Base-by-base conservation (phyloP, 2,329 filamentous ascomycete species). In the Ophiostoma pallidulum region DNA sequence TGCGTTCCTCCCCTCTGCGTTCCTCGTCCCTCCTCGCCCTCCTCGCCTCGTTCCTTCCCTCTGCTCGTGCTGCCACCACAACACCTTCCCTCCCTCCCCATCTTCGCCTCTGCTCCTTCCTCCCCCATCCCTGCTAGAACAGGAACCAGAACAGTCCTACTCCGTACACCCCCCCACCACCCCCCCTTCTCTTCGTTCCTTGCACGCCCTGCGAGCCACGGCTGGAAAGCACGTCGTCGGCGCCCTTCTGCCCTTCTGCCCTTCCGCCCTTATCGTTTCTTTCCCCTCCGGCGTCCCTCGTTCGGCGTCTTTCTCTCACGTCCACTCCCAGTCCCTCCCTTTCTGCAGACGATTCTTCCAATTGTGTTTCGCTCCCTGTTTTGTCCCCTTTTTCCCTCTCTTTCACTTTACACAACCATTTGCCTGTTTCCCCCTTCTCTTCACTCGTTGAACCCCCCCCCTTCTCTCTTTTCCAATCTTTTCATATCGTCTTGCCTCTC, bases 311-410 rank as follows among this genome's bases (percentile, higher is more conserved):
- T 45, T 47, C 29, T 45, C 47, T 49, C n/a, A n/a, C n/a, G n/a
- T n/a, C n/a, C n/a, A n/a, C n/a, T n/a, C 38, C 31, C 28, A 26
- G 28, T 47, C 40, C 41, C 31, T 47, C 44, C 32, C 45, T 42
- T 48, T 33, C 29, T 24, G 18, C 22, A 45, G 13, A 37, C 40
- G 8, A 13, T 47, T 43, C 19, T 36, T 45, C 14, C 42, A 33
- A 40, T 43, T 35, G 29, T 39, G 9, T 29, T 28, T 13, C 7
- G 7, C 13, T 38, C 28, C 14, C 14, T 8, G 20, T 16, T 43
- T 19, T 16, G 24, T 19, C 43, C 45, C 24, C 26, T 26, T 35
- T 36, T 35, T 42, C 20, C n/a, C 16, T n/a, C 22, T 41, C 16
- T 16, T 35, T 4, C 13, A 3, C 26, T 36, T 47, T 29, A 28